phyloP scores from a whole-genome alignment of 1,139 yeast species.

The Diutina pseudorugosa region DNA sequence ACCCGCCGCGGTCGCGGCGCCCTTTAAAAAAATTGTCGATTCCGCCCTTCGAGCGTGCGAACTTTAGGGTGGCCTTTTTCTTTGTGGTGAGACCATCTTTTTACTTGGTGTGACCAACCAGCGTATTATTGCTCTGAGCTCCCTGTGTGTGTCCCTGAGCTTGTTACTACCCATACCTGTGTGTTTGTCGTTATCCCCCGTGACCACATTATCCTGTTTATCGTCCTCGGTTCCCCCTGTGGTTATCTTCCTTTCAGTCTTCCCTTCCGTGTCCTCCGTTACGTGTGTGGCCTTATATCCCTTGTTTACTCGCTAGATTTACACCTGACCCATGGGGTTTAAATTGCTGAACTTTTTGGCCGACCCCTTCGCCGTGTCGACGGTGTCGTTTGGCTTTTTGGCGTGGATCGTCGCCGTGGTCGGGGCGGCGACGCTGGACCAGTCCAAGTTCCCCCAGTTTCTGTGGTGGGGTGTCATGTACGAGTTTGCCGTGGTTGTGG shows the following conservation, averaged over 20 bases:
- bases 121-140: too few species aligned
- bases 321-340: slow-evolving; percentile 28
- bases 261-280: not conserved
- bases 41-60: not conserved
- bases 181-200: too few species aligned
- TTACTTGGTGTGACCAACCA: too few species aligned
- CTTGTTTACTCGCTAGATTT: too few species aligned
- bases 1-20: not conserved
- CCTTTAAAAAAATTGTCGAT: not conserved
- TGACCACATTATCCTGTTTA: too few species aligned
- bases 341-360: slow-evolving; percentile 41
- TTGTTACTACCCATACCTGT: too few species aligned
- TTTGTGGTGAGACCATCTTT: too few species aligned
- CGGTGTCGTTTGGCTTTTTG: slow-evolving; percentile 47
- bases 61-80: not conserved
- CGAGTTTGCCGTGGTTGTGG: slow-evolving; percentile 47
- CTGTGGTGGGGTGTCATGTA: slow-evolving; percentile 98
- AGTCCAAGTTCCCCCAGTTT: slow-evolving; percentile 55
- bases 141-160: too few species aligned
- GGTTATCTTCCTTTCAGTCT: not conserved
- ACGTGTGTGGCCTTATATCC: not conserved
- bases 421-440: slow-evolving; percentile 45
- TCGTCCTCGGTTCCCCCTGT: too few species aligned
- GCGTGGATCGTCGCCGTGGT: slow-evolving; percentile 82
- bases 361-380: slow-evolving; percentile 63